These are phyloP conservation scores for Colletotrichum spinosum DNA, from an alignment of 2,329 filamentous ascomycete species.

Conservation along the genomic window DNA sequence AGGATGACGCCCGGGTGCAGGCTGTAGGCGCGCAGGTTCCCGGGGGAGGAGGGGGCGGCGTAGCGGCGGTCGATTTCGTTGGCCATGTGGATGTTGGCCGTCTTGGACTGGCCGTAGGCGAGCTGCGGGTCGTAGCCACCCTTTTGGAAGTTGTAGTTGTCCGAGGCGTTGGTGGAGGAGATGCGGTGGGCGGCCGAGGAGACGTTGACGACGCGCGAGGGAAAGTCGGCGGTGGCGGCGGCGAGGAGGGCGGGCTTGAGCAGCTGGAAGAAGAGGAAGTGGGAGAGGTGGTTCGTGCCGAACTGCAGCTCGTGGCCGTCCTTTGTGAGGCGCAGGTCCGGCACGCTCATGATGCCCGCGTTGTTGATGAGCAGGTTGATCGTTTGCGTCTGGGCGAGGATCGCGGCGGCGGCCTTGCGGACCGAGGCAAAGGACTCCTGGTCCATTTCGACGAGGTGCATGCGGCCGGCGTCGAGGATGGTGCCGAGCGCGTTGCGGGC, in stretches of 20 bases:
- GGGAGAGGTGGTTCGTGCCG: slow-evolving; percentile 42
- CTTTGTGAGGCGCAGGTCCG: slow-evolving; percentile 37
- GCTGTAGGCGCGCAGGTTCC: slow-evolving; percentile 46
- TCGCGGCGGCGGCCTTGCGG: slow-evolving; percentile 44
- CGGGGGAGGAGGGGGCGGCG: not conserved
- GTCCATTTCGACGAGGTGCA: slow-evolving; percentile 18
- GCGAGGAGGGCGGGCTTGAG: slow-evolving; percentile 24
- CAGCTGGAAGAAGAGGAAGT: slow-evolving; percentile 46
- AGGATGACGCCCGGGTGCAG: slow-evolving; percentile 28
- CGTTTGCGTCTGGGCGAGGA: slow-evolving; percentile 43
- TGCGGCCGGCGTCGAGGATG: slow-evolving; percentile 29
- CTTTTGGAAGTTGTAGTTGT: slow-evolving; percentile 44
- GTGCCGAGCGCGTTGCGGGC: slow-evolving; percentile 43
- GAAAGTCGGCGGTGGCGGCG: slow-evolving; percentile 43
- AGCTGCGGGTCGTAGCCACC: slow-evolving; percentile 46
- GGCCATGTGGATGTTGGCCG: slow-evolving; percentile 62
- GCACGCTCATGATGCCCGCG: slow-evolving; percentile 53
- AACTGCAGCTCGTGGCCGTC: slow-evolving; percentile 43
- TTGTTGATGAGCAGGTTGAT: slow-evolving; percentile 57
- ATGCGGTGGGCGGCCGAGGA: slow-evolving; percentile 55
- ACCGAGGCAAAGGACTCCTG: slow-evolving; percentile 39
- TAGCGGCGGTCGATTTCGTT: slow-evolving; percentile 60
- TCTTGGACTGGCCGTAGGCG: slow-evolving; percentile 62
- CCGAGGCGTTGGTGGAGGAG: slow-evolving; percentile 44
- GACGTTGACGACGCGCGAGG: slow-evolving; percentile 59